Evolutionary conservation across 2,329 filamentous ascomycete genomes (phyloP).

Genomic region (Xylaria sp.): DNA sequence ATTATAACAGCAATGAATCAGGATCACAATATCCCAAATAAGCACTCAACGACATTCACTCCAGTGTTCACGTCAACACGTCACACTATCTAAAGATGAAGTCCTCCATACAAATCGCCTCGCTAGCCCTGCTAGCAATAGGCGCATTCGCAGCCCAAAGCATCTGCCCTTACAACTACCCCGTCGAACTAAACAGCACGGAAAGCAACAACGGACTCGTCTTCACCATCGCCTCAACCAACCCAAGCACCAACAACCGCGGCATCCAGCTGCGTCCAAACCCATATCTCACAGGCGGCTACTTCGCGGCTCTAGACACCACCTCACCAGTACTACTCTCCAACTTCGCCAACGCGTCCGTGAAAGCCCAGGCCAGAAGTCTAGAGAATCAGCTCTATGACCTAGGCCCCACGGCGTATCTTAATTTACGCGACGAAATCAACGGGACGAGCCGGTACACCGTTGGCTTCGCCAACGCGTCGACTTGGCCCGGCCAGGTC

Average conservation of each 20-base stretch:
- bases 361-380: constrained; percentile 36
- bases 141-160: constrained; percentile 25
- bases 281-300: constrained; percentile 23
- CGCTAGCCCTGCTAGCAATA: constrained; percentile 34
- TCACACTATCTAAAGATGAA: constrained; percentile 25
- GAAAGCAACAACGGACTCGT: constrained; percentile 38
- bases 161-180: constrained; percentile 43
- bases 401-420: constrained; percentile 39
- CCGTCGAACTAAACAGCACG: constrained; percentile 37
- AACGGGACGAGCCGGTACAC: constrained; percentile 36
- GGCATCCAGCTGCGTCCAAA: constrained; percentile 40
- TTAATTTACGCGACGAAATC: constrained; percentile 39
- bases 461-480: constrained; percentile 40
- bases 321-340: constrained; percentile 38
- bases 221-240: constrained; percentile 37
- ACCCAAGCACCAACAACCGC: constrained; percentile 40
- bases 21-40: background rate
- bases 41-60: background rate
- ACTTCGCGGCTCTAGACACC: constrained; percentile 39
- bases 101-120: constrained; percentile 17
- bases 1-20: background rate
- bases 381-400: constrained; percentile 38
- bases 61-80: too few relatives aligned
- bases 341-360: constrained; percentile 33
- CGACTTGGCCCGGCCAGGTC: constrained; percentile 37